phyloP scores from a whole-genome alignment of 2,329 filamentous ascomycete species.

The Aureobasidium subglaciale region DNA sequence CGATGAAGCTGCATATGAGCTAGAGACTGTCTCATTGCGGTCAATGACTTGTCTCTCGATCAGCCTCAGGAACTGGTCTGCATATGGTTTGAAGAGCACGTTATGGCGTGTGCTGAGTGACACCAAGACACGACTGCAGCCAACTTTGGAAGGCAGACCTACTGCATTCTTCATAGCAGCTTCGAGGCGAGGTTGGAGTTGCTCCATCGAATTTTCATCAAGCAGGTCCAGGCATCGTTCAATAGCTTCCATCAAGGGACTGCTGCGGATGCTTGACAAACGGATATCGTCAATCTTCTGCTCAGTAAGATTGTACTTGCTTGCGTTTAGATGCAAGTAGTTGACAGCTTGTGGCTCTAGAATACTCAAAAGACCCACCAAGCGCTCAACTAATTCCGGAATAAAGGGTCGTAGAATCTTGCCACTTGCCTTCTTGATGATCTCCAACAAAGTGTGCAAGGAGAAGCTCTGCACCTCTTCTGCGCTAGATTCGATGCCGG shows the following conservation, averaged over 20 bases:
- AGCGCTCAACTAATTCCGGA: constrained; percentile 69
- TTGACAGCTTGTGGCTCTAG: constrained; percentile 86
- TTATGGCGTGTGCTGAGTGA: constrained; percentile 76
- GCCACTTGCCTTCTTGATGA: constrained; percentile 80
- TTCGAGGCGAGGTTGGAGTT: constrained; percentile 65
- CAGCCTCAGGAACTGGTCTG: constrained; percentile 66
- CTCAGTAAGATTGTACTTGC: constrained; percentile 73
- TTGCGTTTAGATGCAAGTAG: constrained; percentile 83
- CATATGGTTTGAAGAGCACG: constrained; percentile 66
- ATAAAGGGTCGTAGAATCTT: constrained; percentile 72
- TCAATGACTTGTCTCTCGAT: constrained; percentile 80
- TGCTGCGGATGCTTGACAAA: constrained; percentile 71
- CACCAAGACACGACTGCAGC: constrained; percentile 75
- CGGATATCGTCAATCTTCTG: constrained; percentile 87
- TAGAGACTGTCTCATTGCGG: constrained; percentile 87
- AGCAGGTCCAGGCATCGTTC: constrained; percentile 80
- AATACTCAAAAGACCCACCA: constrained; percentile 75
- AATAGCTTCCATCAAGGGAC: constrained; percentile 86
- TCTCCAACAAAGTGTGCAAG: constrained; percentile 70
- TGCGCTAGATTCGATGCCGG: constrained; percentile 80
- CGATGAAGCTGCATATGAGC: constrained; percentile 76
- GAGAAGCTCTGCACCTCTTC: constrained; percentile 82
- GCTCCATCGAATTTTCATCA: constrained; percentile 69
- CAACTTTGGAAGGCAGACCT: constrained; percentile 89
- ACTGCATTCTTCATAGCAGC: constrained; percentile 76